Evolutionary conservation across 805 yeast genomes (phyloP).

Genomic region (Saccharomycopsis selenospora): DNA sequence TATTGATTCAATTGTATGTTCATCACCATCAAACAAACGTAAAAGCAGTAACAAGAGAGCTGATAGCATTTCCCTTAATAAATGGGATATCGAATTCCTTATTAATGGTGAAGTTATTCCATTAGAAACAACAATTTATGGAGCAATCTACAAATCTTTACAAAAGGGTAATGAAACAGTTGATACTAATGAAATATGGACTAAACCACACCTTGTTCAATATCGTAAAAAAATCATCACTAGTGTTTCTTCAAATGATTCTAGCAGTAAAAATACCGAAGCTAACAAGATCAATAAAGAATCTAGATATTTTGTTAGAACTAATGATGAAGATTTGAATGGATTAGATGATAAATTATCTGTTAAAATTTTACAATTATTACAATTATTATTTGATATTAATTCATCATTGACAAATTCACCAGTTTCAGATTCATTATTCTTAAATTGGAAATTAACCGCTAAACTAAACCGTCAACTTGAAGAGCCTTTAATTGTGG

Average conservation of each 20-base stretch:
- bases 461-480: slow-evolving; percentile 81
- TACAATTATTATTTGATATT: slow-evolving; percentile 41
- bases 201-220: slow-evolving; percentile 42
- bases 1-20: too few relatives aligned
- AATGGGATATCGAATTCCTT: slow-evolving; percentile 47
- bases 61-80: slow-evolving; percentile 1
- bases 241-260: too few relatives aligned
- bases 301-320: slow-evolving; percentile 26
- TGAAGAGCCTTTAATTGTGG: slow-evolving; percentile 83
- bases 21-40: too few relatives aligned
- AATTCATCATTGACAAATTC: slow-evolving; percentile 27
- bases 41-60: too few relatives aligned
- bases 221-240: slow-evolving; percentile 35
- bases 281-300: slow-evolving; percentile 21
- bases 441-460: slow-evolving; percentile 72
- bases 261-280: slow-evolving; percentile 25
- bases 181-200: slow-evolving; percentile 51
- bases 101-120: slow-evolving; percentile 53
- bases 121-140: slow-evolving; percentile 64
- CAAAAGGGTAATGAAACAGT: slow-evolving; percentile 34
- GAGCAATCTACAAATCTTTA: slow-evolving; percentile 54
- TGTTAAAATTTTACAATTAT: slow-evolving; percentile 36
- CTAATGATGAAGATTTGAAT: slow-evolving; percentile 26
- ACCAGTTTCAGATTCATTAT: slow-evolving; percentile 27
- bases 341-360: slow-evolving; percentile 29